phyloP scores from a whole-genome alignment of 2,329 filamentous ascomycete genomes.

The Aureobasidium sp. region DNA sequence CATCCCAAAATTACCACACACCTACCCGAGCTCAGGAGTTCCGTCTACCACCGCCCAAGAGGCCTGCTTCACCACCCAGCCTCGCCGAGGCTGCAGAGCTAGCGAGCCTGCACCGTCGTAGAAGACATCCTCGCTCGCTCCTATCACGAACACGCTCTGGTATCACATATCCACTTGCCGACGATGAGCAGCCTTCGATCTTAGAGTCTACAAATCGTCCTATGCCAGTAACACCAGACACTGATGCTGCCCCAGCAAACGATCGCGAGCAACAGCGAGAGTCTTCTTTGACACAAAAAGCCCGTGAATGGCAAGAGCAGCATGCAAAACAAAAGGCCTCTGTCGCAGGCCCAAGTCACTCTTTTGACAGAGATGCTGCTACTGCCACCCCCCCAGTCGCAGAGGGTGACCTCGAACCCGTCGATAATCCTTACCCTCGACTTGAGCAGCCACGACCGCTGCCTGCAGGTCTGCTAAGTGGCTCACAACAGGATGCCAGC shows the following conservation, averaged over 20 bases:
- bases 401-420: conserved; percentile 61
- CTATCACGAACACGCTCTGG: conserved; percentile 25
- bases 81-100: conserved; percentile 48
- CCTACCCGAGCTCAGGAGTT: not conserved
- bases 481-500: conserved; percentile 77
- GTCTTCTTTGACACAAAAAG: conserved; percentile 3
- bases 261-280: conserved; percentile 1
- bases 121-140: conserved; percentile 41
- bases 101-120: conserved; percentile 43
- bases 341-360: not conserved
- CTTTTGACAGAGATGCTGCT: not conserved
- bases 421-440: conserved; percentile 22
- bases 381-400: conserved; percentile 69
- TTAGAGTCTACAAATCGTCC: not conserved
- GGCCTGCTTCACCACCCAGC: conserved; percentile 32
- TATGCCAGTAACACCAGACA: conserved; percentile 29
- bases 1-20: conserved; percentile 1
- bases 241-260: conserved; percentile 21
- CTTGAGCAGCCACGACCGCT: conserved; percentile 21
- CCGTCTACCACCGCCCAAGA: not conserved
- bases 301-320: conserved; percentile 13
- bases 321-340: conserved; percentile 5
- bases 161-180: not conserved
- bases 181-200: not conserved
- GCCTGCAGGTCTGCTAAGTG: conserved; percentile 55